These are phyloP conservation scores for Aspergillus neotritici DNA, from an alignment of 2,329 filamentous ascomycete species.

Conservation along the genomic window DNA sequence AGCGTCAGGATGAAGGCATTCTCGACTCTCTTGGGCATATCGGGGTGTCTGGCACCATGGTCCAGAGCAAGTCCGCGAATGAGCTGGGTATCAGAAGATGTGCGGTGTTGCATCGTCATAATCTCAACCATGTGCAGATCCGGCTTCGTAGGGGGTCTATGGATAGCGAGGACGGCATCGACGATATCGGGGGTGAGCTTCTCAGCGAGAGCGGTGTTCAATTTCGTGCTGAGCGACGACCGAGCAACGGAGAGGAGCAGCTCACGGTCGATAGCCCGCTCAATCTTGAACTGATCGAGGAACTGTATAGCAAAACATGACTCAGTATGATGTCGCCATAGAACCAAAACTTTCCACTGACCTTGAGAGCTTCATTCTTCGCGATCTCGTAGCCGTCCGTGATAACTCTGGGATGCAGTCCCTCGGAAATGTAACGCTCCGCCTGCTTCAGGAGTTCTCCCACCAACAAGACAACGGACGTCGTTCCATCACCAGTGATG, in stretches of 20 bases:
- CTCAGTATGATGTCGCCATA: slow-evolving; percentile 11
- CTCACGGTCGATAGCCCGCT: slow-evolving; percentile 84
- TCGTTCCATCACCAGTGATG: slow-evolving; percentile 96
- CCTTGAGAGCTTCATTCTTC: slow-evolving; percentile 86
- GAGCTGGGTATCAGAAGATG: slow-evolving; percentile 89
- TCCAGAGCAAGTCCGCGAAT: slow-evolving; percentile 90
- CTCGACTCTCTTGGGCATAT: slow-evolving; percentile 95
- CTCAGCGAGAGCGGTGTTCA: slow-evolving; percentile 81
- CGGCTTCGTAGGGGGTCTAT: slow-evolving; percentile 81
- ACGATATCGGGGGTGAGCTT: slow-evolving; percentile 93
- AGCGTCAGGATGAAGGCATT: slow-evolving; percentile 93
- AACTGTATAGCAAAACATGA: slow-evolving; percentile 52
- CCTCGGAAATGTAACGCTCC: slow-evolving; percentile 90
- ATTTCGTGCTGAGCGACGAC: slow-evolving; percentile 91
- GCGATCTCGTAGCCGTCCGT: slow-evolving; percentile 97
- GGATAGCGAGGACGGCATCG: slow-evolving; percentile 91
- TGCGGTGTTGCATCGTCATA: slow-evolving; percentile 99
- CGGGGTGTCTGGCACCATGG: slow-evolving; percentile 91
- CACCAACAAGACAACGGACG: slow-evolving; percentile 88
- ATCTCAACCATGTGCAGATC: slow-evolving; percentile 99
- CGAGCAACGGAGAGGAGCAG: slow-evolving; percentile 87
- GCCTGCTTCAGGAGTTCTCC: slow-evolving; percentile 98
- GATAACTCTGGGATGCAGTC: slow-evolving; percentile 92
- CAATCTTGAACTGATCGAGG: slow-evolving; percentile 87
- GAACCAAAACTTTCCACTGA: slow-evolving; percentile 28